phyloP scores from a whole-genome alignment of 2,329 filamentous ascomycete genomes.

The Fonsecaea nubica region DNA sequence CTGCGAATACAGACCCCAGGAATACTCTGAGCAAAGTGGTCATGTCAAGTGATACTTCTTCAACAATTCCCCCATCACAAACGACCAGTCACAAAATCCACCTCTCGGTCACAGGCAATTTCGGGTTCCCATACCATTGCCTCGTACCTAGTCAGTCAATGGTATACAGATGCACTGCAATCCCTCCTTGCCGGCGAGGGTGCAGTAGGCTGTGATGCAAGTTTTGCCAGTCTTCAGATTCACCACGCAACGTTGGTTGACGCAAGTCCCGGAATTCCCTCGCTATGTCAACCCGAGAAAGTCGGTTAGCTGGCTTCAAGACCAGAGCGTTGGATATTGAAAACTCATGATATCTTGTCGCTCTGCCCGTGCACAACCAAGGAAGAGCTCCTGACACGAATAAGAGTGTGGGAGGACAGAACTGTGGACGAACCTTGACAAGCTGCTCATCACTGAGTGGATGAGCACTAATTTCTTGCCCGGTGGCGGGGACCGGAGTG shows the following conservation, averaged over 20 bases:
- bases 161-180: constrained; percentile 22
- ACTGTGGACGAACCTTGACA: constrained; percentile 13
- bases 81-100: not conserved
- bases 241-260: constrained; percentile 20
- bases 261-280: constrained; percentile 20
- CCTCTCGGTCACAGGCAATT: not conserved
- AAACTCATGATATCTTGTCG: not conserved
- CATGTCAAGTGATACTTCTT: not conserved
- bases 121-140: not conserved
- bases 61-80: not conserved
- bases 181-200: constrained; percentile 20
- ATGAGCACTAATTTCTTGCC: not conserved
- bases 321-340: not conserved
- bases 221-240: constrained; percentile 15
- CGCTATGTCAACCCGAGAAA: not conserved
- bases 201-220: constrained; percentile 22
- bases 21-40: not conserved
- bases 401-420: not conserved
- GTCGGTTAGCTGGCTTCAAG: not conserved
- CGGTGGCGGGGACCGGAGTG: constrained; percentile 16
- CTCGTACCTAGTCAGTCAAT: not conserved
- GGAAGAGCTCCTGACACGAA: not conserved
- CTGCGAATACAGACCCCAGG: not conserved
- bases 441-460: constrained; percentile 22
- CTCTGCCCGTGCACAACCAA: not conserved